Base-by-base conservation (phyloP, 345 rosid species). In the Lumnitzera littorea region DNA sequence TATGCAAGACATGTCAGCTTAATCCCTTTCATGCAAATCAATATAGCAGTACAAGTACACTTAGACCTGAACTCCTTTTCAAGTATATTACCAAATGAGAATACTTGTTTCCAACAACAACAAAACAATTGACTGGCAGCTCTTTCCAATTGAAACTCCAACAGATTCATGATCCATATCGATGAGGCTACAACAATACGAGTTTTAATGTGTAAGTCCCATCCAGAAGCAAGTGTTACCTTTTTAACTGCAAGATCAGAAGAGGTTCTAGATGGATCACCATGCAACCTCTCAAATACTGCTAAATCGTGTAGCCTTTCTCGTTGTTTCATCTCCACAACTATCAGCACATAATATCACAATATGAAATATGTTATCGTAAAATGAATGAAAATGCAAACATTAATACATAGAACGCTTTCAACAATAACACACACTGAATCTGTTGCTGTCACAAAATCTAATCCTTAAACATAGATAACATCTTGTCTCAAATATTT, bases 261-360 rank as follows among this genome's bases (percentile, higher is more conserved):
- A 60, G 96, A 87, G 36, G 96, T 73, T 71, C 81, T 85, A 17
- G 75, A 12, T 27, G 96, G 85, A 79, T 87, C 80, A 67, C 91
- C 96, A 58, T 82, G 57, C 52, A 92, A 82, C 75, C 98, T 82
- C 76, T 92, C 96, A 52, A 92, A 87, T 62, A 85, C 70, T 62
- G 90, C 72, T 50, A 92, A 76, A 57, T 92, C 98, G 17, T 85
- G 81, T 12, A 89, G 66, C 65, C 90, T 83, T 68, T 85, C 94
- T 50, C 96, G 79, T 53, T 87, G 88, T 25, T 69, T 65, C 75
- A 87, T 82, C 76, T 92, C 98, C 56, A 77, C 70, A 55, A 79
- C 96, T 92, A 64, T 57, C 47, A 64, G 29, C 46, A 24, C 51
- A 53, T 53, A 57, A 52, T 5, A 70, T n/a, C 13, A 24, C 12